These are phyloP conservation scores for Chytriomyces hyalinus DNA, from an alignment of 192 early-diverging fungal genomes.

Conservation along the genomic window DNA sequence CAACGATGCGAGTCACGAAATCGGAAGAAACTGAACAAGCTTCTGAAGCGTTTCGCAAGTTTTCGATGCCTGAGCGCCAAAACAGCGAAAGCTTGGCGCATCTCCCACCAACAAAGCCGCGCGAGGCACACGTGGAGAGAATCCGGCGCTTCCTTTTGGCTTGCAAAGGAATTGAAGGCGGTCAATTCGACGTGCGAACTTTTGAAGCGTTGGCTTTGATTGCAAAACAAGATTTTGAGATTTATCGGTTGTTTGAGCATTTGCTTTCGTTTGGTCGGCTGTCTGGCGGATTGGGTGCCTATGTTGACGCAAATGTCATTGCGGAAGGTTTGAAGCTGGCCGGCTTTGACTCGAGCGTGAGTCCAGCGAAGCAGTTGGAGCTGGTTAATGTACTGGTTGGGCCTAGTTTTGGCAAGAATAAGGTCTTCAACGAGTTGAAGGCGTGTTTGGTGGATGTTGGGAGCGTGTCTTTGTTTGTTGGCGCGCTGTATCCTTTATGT, in stretches of 20 bases:
- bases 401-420: background rate
- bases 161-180: slow-evolving; percentile 6
- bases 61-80: background rate
- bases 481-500: slow-evolving; percentile 20
- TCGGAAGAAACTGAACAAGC: background rate
- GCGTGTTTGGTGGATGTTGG: slow-evolving; percentile 15
- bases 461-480: slow-evolving; percentile 7
- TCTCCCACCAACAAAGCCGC: background rate
- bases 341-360: background rate
- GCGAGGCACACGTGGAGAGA: slow-evolving; percentile 8
- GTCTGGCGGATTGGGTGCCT: background rate
- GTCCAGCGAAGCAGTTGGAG: slow-evolving; percentile 13
- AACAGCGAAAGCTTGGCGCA: background rate
- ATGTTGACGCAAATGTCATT: slow-evolving; percentile 7
- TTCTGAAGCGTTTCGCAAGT: background rate
- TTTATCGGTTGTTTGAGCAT: slow-evolving; percentile 16
- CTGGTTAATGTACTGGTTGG: slow-evolving; percentile 14
- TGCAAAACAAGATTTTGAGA: slow-evolving; percentile 21
- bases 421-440: slow-evolving; percentile 10
- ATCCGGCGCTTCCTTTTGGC: slow-evolving; percentile 12
- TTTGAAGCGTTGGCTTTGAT: slow-evolving; percentile 23
- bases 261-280: slow-evolving; percentile 5
- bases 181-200: slow-evolving; percentile 25
- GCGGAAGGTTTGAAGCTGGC: slow-evolving; percentile 1
- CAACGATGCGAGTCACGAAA: slow-evolving; percentile 1